phyloP scores from a whole-genome alignment of 306 rosid genomes.

The Malus asiatica region DNA sequence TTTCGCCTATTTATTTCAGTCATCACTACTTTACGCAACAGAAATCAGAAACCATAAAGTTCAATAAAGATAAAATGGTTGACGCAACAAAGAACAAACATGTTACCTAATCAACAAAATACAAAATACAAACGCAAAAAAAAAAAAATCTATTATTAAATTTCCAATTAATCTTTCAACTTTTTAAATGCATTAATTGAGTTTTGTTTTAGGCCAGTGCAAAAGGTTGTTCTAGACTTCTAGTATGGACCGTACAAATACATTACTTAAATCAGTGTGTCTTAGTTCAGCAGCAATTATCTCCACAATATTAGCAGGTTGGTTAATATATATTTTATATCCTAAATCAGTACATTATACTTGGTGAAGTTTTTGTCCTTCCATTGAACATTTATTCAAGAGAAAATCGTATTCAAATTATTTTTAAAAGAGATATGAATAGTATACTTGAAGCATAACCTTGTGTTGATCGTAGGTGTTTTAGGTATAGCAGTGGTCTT shows the following conservation, averaged over 20 bases:
- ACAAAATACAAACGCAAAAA: not conserved
- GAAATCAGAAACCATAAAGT: not conserved
- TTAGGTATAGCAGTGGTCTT: not conserved
- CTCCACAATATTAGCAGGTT: not conserved
- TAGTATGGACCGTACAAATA: not conserved
- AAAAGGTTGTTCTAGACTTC: not conserved
- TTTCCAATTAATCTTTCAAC: not conserved
- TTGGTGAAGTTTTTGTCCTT: not conserved
- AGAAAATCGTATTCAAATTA: not conserved
- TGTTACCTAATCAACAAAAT: not conserved
- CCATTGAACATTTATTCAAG: not conserved
- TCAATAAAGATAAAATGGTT: not conserved
- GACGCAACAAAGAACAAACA: not conserved
- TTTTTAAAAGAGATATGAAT: not conserved
- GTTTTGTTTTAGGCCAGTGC: not conserved
- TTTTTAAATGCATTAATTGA: not conserved
- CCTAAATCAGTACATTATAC: not conserved
- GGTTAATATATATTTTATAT: not conserved
- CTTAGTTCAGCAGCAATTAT: not conserved
- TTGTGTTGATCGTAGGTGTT: not conserved
- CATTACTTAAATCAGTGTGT: not conserved
- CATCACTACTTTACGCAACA: not conserved
- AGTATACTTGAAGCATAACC: not conserved
- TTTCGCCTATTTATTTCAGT: not conserved
- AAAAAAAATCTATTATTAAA: not conserved